phyloP scores from a whole-genome alignment of 495 filamentous ascomycete genomes.

The Talaromyces thailandensis region DNA sequence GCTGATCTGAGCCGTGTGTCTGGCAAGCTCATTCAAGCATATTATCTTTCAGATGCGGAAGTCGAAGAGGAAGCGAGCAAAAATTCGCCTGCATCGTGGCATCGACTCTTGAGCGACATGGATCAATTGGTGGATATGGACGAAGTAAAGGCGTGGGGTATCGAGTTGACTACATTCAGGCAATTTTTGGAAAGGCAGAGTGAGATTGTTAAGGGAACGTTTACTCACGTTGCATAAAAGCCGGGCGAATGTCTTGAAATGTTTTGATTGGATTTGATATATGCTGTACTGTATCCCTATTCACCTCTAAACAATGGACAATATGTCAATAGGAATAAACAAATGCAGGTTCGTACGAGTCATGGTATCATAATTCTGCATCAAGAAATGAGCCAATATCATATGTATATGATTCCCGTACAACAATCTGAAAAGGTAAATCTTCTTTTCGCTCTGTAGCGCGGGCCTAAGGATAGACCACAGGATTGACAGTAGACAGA shows the following conservation, averaged over 20 bases:
- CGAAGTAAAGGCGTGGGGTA: conserved; percentile 19
- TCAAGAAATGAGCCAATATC: background rate
- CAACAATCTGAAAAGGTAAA: background rate
- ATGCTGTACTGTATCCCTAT: background rate
- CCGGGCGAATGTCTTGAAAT: background rate
- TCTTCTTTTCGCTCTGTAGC: background rate
- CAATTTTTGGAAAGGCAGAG: conserved; percentile 30
- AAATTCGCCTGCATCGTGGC: conserved; percentile 23
- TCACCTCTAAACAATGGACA: background rate
- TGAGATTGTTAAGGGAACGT: conserved; percentile 16
- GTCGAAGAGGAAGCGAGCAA: conserved; percentile 12
- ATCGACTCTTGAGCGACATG: conserved; percentile 22
- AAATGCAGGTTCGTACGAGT: background rate
- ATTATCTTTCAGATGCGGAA: conserved; percentile 31
- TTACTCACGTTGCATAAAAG: conserved; percentile 3
- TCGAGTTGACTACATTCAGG: conserved; percentile 24
- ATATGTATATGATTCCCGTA: background rate
- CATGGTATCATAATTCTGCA: background rate
- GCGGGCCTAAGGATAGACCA: background rate
- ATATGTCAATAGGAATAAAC: background rate
- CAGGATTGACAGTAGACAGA: background rate
- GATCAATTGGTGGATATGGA: conserved; percentile 25
- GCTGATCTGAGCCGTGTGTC: conserved; percentile 18
- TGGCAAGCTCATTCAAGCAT: conserved; percentile 21
- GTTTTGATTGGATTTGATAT: background rate